Base-by-base conservation (phyloP, 129 eudicot genomes). In the Pittosporum tobira region DNA sequence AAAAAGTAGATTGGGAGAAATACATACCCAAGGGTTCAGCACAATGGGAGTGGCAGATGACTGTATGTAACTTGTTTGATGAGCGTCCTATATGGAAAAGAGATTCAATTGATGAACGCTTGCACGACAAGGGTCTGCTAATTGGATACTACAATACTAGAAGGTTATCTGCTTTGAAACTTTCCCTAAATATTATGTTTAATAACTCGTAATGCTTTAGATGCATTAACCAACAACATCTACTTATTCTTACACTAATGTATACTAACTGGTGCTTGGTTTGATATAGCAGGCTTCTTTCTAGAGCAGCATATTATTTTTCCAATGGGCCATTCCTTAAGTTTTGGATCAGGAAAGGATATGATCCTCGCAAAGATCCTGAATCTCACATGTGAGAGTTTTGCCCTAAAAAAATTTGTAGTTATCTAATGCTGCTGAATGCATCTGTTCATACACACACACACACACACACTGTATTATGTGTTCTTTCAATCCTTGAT, bases 291-390 rank as follows among this genome's bases (percentile, higher is more conserved):
- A 89, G 97, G 80, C 87, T 86, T 78, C 94, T 91, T 38, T 80
- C 73, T 62, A 65, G 81, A 56, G 75, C 77, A 23, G 89, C 95
- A 59, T 91, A 91, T 75, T 86, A 91, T 63, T 91, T 91, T 69
- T 62, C 81, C 47, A 81, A 79, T 51, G 98, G 98, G 42, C 98
- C 98, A n/a, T 91, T 75, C 66, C 83, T 61, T 64, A 79, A 80
- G 69, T 91, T 91, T 70, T 86, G 81, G 82, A 91, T 86, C 71
- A 86, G 85, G 65, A 91, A 84, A 78, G 98, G 95, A 51, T 91
- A 91, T 65, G 98, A 91, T 74, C 98, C 95, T 53, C 95, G 95
- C 53, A 86, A 86, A 69, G 98, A 91, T 72, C 83, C 94, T 43
- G 98, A 91, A 71, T 91, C 95, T 52, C 88, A 95, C 76, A 74